Base-by-base conservation (phyloP, 768 basidiomycete genomes). In the Mycena galopus region DNA sequence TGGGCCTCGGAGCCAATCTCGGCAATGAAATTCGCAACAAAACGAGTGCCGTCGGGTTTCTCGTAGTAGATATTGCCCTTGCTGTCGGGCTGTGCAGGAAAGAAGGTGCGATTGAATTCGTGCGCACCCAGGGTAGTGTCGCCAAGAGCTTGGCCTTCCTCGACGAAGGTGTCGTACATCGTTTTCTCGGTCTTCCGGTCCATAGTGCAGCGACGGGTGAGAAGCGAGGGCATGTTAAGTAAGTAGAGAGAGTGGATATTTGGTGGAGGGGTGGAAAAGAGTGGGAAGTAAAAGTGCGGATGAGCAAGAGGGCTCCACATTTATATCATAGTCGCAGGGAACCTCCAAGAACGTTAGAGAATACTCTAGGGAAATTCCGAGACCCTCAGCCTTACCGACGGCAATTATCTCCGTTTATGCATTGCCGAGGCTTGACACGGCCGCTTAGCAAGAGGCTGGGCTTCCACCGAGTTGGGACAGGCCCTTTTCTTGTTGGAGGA, bases 1-100 rank as follows among this genome's bases (percentile, higher is more conserved):
- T 72, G 27, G 5, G 29, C 57, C 23, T 65, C 58, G 8, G 70
- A 72, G 1, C 70, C 71, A 16, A 72, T 56, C 27, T 72, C 71
- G 23, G 42, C 47, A 16, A 72, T 33, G 42, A 72, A 27, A 25
- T 29, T 72, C 17, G 64, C 65, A 9, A 29, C 25, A 57, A 65
- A 65, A 25, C 44, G 58, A 30, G 39, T 37, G 1, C 35, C 60
- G 5, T 58, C 56, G 11, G 57, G 3, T 47, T 50, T 64, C 21
- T 23, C 16, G 44, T 64, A 64, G 42, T 51, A 47, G 30, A 56
- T 55, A 27, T 63, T 63, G 27, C 50, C 59, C 11, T 69, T 35
- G 59, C 1, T 4, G 37, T 63, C 60, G 19, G 67, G 57, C 14
- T 35, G 29, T 2, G 44, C 9, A 19, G 35, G 44, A 19, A 56